Conservation (phyloP, 2,329 filamentous ascomycete genomes). For the Epichloe gansuensis region DNA sequence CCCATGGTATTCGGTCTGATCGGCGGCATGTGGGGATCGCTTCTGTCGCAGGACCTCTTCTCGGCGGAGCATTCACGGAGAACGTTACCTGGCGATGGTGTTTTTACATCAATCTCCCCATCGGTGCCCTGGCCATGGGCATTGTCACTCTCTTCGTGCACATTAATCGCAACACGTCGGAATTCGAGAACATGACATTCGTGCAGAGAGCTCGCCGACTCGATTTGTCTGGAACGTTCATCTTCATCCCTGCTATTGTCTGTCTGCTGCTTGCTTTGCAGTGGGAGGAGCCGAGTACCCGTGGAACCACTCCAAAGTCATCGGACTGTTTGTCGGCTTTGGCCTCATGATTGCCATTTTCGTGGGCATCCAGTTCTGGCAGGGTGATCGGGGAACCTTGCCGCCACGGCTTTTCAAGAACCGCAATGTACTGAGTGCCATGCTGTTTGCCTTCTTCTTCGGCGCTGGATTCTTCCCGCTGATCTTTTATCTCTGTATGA, state of each 20-base stretch:
- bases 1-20: constrained; percentile 43
- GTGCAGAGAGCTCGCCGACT: constrained; percentile 29
- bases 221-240: constrained; percentile 35
- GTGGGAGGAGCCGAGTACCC: constrained; percentile 40
- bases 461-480: constrained; percentile 40
- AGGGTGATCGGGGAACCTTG: constrained; percentile 31
- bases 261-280: constrained; percentile 43
- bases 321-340: constrained; percentile 39
- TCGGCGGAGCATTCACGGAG: constrained; percentile 39
- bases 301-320: constrained; percentile 36
- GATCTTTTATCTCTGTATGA: constrained; percentile 39
- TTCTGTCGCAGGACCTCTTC: constrained; percentile 35
- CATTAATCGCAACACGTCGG: constrained; percentile 24
- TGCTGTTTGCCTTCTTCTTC: constrained; percentile 36
- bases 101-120: constrained; percentile 35
- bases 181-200: constrained; percentile 21
- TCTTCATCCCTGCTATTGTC: constrained; percentile 40
- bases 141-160: constrained; percentile 36
- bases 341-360: constrained; percentile 35
- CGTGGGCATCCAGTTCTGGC: constrained; percentile 31
- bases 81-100: constrained; percentile 41
- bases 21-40: constrained; percentile 44
- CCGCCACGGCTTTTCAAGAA: constrained; percentile 34
- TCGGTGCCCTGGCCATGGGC: constrained; percentile 33
- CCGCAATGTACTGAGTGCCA: constrained; percentile 27